Evolutionary conservation across 495 filamentous ascomycete species (phyloP), one percentile per base, ranked within the genome.

Genomic region (Xylaria intraflava): DNA sequence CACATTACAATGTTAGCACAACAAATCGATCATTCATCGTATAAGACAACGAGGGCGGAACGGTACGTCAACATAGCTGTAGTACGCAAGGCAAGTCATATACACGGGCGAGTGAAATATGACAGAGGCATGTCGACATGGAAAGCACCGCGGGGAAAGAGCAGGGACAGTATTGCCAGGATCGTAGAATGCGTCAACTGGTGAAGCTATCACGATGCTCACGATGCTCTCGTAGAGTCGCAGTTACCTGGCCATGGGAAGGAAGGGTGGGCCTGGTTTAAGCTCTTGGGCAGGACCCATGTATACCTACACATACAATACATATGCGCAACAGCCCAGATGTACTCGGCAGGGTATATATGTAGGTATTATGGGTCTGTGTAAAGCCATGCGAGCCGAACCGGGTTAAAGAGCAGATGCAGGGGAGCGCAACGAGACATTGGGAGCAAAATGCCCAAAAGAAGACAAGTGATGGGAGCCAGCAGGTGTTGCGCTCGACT

Each of bases 1-100:
- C 53, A 62, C 49, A 59, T 46, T 49, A 39, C 40, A 46, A 54
- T 47, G 39, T 65, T 63, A 64, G 60, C 56, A 53, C 54, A 29
- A 12, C 6, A 27, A 12, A 8, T 16, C 14, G 6, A 12, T 11
- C 24, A 33, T 39, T 40, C 46, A 30, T 20, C 39, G 26, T 7
- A 31, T 23, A 24, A 40, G 26, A 39, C 27, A 46, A 31, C 20
- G 14, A 44, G 42, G 22, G 9, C 51, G 4, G 14, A n/a, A 27
- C 10, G 26, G 24, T 36, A 59, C 50, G 53, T 48, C 53, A 60
- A 56, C 53, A 61, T 59, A 58, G 55, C 57, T 51, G 46, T 58
- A 59, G 41, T 23, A 59, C 47, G 52, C 46, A 56, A 55, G 52
- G 57, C 14, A 11, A 35, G 5, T 16, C 39, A 36, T 35, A 20